These are phyloP conservation scores for Podila verticillata DNA, from an alignment of 192 early-diverging fungal genomes.

Conservation along the genomic window DNA sequence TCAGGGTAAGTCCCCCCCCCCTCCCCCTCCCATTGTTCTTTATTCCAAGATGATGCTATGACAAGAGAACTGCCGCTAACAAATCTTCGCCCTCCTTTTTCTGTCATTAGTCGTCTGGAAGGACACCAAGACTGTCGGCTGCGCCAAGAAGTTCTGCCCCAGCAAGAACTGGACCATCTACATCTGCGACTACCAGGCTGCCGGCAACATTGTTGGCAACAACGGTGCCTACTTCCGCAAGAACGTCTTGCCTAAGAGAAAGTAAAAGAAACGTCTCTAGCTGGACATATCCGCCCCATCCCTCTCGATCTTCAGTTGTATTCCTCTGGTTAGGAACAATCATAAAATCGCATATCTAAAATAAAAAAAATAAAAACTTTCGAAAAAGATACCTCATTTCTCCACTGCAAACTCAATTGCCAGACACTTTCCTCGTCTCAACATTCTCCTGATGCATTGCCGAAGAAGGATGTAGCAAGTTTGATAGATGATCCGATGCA, in stretches of 20 bases:
- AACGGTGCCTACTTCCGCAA: constrained; percentile 20
- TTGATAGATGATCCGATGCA: too few relatives aligned
- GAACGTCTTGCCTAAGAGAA: constrained; percentile 46
- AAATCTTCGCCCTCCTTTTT: too few relatives aligned
- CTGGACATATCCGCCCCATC: not conserved
- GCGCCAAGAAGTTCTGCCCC: constrained; percentile 46
- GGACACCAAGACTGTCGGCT: constrained; percentile 43
- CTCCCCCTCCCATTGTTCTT: too few relatives aligned
- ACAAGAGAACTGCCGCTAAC: too few relatives aligned
- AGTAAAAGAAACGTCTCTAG: not conserved
- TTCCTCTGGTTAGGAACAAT: constrained; percentile 2
- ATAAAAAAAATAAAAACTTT: constrained; percentile 2
- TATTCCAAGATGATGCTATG: too few relatives aligned
- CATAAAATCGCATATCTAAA: not conserved
- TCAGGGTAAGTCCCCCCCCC: constrained; percentile 10
- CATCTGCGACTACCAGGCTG: constrained; percentile 53
- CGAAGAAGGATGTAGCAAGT: too few relatives aligned
- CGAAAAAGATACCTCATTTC: not conserved
- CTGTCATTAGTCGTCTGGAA: constrained; percentile 37
- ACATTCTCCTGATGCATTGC: not conserved
- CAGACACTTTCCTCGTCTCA: not conserved
- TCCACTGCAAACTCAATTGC: not conserved
- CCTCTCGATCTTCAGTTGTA: not conserved
- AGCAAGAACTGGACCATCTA: constrained; percentile 45
- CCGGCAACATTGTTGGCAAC: constrained; percentile 49